Conservation (phyloP, 768 basidiomycete genomes). For the Amyloporia xantha region DNA sequence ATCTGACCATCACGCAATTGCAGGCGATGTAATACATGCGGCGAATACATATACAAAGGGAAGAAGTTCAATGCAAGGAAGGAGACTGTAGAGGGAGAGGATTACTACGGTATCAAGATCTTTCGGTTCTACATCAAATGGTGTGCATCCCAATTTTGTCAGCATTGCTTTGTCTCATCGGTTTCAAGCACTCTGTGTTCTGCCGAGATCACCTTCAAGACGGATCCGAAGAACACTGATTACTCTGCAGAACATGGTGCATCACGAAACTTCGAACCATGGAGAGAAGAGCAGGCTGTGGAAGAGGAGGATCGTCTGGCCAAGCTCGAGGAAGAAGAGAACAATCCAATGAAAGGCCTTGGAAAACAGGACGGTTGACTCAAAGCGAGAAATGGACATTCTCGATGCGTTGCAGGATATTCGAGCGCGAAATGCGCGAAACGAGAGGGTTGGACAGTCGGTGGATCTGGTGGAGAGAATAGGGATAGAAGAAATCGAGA, state of each 20-base stretch:
- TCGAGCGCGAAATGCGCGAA: slow-evolving; percentile 77
- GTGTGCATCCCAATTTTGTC: slow-evolving; percentile 40
- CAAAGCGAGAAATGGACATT: slow-evolving; percentile 97
- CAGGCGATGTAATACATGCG: slow-evolving; percentile 92
- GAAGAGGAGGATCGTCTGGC: slow-evolving; percentile 83
- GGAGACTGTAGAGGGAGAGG: slow-evolving; percentile 95
- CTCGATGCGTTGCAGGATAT: slow-evolving; percentile 94
- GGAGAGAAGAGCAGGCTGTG: slow-evolving; percentile 75
- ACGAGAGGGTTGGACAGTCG: slow-evolving; percentile 75
- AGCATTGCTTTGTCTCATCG: neutral
- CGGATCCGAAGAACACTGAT: slow-evolving; percentile 96
- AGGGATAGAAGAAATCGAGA: slow-evolving; percentile 62
- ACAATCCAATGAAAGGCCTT: slow-evolving; percentile 96
- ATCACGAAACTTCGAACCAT: slow-evolving; percentile 95
- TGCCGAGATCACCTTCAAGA: slow-evolving; percentile 99
- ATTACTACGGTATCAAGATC: slow-evolving; percentile 98
- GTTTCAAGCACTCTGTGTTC: slow-evolving; percentile 79
- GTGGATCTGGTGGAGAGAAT: slow-evolving; percentile 64
- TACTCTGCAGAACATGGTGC: slow-evolving; percentile 94
- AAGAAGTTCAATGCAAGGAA: slow-evolving; percentile 99
- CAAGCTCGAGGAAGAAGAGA: slow-evolving; percentile 85
- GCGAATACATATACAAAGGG: slow-evolving; percentile 98
- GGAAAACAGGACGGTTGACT: slow-evolving; percentile 88
- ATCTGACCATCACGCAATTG: slow-evolving; percentile 5
- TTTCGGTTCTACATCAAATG: slow-evolving; percentile 93